Evolutionary conservation across 225 moss, liverwort and hornwort species (phyloP), one percentile per base, ranked within the genome.

Genomic region (Bryoerythrophyllum caledonicum): DNA sequence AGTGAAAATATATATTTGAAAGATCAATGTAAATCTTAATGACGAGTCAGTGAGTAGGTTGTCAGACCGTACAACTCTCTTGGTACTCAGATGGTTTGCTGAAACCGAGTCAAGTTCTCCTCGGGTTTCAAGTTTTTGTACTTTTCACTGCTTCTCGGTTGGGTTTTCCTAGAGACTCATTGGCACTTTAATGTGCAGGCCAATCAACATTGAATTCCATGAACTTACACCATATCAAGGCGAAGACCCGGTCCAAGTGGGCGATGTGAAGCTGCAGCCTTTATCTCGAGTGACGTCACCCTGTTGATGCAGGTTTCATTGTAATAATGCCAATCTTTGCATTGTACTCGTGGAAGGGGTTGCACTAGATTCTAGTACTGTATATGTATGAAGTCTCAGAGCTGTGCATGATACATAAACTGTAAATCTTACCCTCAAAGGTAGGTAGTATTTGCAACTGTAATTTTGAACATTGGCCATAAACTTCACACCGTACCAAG

Each of bases 221-320:
- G 35, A n/a, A 37, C 11, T 15, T 16, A 30, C 28, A 59, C 30
- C 13, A 28, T 2, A 7, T 34, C 23, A 12, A 72, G 66, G 56
- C 44, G 67, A 23, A 40, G 46, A 49, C 13, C 7, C 34, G 74
- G 61, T 66, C 46, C 14, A 14, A 58, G 26, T 15, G 58, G 58
- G 58, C 13, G 66, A 75, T 74, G 64, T 24, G 10, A 53, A 64
- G 53, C 59, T 60, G 71, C 60, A 60, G 43, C 71, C 58, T 13
- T 20, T 12, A 54, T 71, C 60, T 71, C 60, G 60, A 71, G 75
- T 65, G 57, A 61, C 67, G 51, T 70, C 60, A 43, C 73, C 19
- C 76, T 77, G 68, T 12, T 67, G 58, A 27, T 20, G 53, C 57
- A 57, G 57, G 53, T 27, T 38, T 13, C 54, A 12, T 63, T 54